A percentile compares a stretch with the other conserved stretches of the same genome.
phyloP scores from a whole-genome alignment of 78 protist species.

The Bigelowiella natans region DNA sequence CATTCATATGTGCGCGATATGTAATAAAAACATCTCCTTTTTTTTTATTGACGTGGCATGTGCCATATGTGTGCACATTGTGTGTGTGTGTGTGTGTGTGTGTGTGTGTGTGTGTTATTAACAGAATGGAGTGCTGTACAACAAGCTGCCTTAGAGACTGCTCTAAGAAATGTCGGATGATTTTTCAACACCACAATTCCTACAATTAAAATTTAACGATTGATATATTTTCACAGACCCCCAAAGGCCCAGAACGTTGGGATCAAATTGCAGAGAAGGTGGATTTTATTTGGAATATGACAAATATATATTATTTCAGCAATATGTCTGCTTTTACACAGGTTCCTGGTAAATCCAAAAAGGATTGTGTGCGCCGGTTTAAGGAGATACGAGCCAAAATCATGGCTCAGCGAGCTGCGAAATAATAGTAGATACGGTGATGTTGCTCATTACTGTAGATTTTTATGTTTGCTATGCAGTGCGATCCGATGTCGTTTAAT shows the following conservation, averaged over 20 bases:
- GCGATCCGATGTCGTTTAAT: no score
- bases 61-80: neutral
- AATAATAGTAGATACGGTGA: no score
- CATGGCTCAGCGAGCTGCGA: neutral
- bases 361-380: neutral
- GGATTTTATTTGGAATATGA: no score
- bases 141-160: neutral
- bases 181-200: no score
- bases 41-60: no score
- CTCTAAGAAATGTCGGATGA: neutral
- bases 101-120: neutral
- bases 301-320: no score
- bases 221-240: no score
- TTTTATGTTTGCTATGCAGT: no score
- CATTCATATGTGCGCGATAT: neutral
- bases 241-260: neutral
- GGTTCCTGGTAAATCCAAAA: neutral
- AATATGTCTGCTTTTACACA: no score
- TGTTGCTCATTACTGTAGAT: no score
- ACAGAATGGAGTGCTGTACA: neutral
- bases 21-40: no score
- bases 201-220: no score
- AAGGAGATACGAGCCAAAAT: neutral
- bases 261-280: neutral
- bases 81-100: neutral